A percentile compares a stretch with the other conserved stretches of the same genome.
Evolutionary conservation across 768 basidiomycete genomes (phyloP).

Genomic region (Termitomyces sp.): DNA sequence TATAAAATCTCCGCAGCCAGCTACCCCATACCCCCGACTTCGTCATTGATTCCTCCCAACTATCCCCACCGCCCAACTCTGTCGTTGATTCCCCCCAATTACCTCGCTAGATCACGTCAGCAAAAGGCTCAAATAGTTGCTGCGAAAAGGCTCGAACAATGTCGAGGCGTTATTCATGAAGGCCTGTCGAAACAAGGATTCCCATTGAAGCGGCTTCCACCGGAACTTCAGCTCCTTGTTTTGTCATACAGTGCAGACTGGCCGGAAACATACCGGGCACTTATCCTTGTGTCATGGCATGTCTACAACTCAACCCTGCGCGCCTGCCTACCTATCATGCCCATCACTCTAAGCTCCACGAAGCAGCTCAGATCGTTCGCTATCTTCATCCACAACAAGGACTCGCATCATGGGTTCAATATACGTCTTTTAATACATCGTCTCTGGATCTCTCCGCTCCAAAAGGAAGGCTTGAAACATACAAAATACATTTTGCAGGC

Average conservation of each 20-base stretch:
- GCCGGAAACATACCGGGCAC: slow-evolving; percentile 27
- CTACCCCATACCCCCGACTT: neutral
- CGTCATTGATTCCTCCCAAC: neutral
- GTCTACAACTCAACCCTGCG: slow-evolving; percentile 27
- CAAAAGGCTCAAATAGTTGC: slow-evolving; percentile 19
- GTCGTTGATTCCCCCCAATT: neutral
- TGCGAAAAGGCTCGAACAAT: slow-evolving; percentile 20
- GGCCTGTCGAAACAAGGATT: slow-evolving; percentile 17
- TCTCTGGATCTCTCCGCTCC: slow-evolving; percentile 33
- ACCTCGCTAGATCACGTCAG: slow-evolving; percentile 19
- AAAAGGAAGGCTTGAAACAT: slow-evolving; percentile 17
- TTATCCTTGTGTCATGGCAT: slow-evolving; percentile 28
- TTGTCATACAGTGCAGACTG: slow-evolving; percentile 28
- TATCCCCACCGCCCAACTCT: neutral
- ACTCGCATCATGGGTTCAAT: slow-evolving; percentile 10
- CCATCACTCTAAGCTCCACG: slow-evolving; percentile 28
- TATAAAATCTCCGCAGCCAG: slow-evolving; percentile 11
- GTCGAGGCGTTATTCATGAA: slow-evolving; percentile 17
- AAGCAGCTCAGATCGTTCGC: slow-evolving; percentile 30
- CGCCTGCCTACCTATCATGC: slow-evolving; percentile 32
- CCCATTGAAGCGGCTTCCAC: slow-evolving; percentile 27
- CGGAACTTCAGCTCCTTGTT: slow-evolving; percentile 30
- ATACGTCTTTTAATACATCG: slow-evolving; percentile 22
- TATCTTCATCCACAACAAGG: slow-evolving; percentile 12
- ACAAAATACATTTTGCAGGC: slow-evolving; percentile 23